phyloP scores from a whole-genome alignment of 495 filamentous ascomycete genomes.

The Bacidia gigantensis region DNA sequence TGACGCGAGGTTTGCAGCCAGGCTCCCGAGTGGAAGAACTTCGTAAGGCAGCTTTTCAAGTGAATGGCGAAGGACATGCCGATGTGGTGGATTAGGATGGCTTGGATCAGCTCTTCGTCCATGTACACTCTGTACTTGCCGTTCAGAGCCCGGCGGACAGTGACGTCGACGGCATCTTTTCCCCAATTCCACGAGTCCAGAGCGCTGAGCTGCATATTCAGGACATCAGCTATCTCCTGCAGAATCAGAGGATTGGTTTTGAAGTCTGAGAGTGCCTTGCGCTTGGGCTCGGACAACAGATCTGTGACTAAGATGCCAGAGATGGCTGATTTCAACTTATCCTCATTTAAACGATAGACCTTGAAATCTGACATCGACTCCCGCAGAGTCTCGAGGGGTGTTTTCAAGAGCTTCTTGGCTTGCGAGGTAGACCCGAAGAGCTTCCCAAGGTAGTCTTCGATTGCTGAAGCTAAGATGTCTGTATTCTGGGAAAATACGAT shows the following conservation, averaged over 20 bases:
- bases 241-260: slow-evolving; percentile 34
- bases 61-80: slow-evolving; percentile 39
- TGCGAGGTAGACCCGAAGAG: slow-evolving; percentile 20
- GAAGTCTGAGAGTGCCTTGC: slow-evolving; percentile 39
- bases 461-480: slow-evolving; percentile 12
- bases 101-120: slow-evolving; percentile 47
- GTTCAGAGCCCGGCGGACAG: slow-evolving; percentile 40
- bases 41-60: slow-evolving; percentile 31
- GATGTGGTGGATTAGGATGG: slow-evolving; percentile 47
- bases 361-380: slow-evolving; percentile 22
- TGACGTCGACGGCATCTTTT: slow-evolving; percentile 31
- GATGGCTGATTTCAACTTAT: slow-evolving; percentile 29
- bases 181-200: slow-evolving; percentile 45
- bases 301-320: slow-evolving; percentile 37
- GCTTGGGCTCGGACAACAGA: slow-evolving; percentile 43
- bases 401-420: slow-evolving; percentile 16
- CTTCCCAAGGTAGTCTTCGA: slow-evolving; percentile 19
- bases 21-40: slow-evolving; percentile 25
- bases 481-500: slow-evolving; percentile 16
- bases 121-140: slow-evolving; percentile 41
- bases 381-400: slow-evolving; percentile 15
- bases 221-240: slow-evolving; percentile 41
- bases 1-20: slow-evolving; percentile 31
- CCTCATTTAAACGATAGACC: slow-evolving; percentile 26
- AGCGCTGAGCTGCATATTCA: slow-evolving; percentile 44